Evolutionary conservation across 176 grass and related monocot species (phyloP).

Genomic region (Triticum aestivum): DNA sequence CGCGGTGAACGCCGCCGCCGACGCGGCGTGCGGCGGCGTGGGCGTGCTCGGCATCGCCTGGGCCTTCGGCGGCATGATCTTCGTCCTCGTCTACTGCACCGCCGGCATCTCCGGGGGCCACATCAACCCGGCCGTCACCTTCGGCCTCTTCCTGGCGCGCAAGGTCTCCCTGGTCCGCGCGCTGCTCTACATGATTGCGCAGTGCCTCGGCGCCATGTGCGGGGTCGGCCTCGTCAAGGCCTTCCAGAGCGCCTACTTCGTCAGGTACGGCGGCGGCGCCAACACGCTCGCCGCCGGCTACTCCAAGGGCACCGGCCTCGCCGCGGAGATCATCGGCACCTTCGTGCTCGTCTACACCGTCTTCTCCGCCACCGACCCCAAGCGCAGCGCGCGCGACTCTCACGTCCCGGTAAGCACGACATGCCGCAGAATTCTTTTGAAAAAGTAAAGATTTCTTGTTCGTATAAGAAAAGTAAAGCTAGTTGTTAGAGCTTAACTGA

Average conservation of each 20-base stretch:
- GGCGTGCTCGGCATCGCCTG: slow-evolving; percentile 91
- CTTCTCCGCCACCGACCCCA: slow-evolving; percentile 99
- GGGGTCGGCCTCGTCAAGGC: slow-evolving; percentile 81
- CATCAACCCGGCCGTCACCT: slow-evolving; percentile 95
- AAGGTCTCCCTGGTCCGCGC: slow-evolving; percentile 91
- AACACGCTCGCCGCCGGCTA: slow-evolving; percentile 66
- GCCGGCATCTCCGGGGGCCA: slow-evolving; percentile 93
- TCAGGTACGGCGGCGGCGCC: slow-evolving; percentile 73
- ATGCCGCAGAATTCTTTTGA: not conserved
- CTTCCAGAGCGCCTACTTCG: slow-evolving; percentile 87
- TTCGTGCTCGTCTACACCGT: slow-evolving; percentile 99
- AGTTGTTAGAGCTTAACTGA: slow-evolving; percentile 20
- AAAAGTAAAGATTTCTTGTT: not conserved
- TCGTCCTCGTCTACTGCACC: slow-evolving; percentile 99
- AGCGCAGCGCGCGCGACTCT: slow-evolving; percentile 96
- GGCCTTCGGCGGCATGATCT: slow-evolving; percentile 99
- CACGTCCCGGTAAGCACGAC: slow-evolving; percentile 75
- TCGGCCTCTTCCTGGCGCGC: slow-evolving; percentile 78
- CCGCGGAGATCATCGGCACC: slow-evolving; percentile 95
- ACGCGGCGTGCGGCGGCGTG: slow-evolving; percentile 68
- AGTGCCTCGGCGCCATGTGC: slow-evolving; percentile 95
- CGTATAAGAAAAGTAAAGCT: not conserved
- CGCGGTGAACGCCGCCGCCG: not conserved
- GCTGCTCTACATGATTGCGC: slow-evolving; percentile 79
- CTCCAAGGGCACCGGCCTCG: slow-evolving; percentile 83